These are phyloP conservation scores for Cyclotella sp. DNA, from an alignment of 108 stramenopile genomes.

Conservation along the genomic window DNA sequence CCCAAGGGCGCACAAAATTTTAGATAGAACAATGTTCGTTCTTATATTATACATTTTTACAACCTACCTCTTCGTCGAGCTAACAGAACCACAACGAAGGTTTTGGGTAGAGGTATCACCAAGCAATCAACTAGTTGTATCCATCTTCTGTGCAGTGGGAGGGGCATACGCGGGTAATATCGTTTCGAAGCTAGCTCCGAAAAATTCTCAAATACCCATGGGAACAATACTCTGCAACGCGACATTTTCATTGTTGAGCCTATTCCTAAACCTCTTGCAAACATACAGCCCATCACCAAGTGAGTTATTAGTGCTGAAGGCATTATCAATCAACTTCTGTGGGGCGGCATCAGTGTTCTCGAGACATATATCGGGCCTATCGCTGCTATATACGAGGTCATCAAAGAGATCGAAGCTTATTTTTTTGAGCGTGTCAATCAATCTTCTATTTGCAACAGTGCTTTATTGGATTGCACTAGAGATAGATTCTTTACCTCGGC, in stretches of 20 bases:
- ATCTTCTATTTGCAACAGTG: conserved; percentile 41
- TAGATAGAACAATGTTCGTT: conserved; percentile 11
- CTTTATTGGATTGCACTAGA: conserved; percentile 46
- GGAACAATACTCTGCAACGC: conserved; percentile 47
- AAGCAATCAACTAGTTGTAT: conserved; percentile 39
- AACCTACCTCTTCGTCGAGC: conserved; percentile 19
- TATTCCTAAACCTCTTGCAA: conserved; percentile 25
- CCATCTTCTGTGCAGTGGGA: conserved; percentile 21
- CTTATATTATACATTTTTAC: conserved; percentile 26
- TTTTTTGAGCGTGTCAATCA: conserved; percentile 29
- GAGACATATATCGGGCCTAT: conserved; percentile 41
- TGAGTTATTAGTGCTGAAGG: conserved; percentile 27
- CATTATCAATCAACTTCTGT: conserved; percentile 44
- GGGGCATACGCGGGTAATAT: conserved; percentile 26
- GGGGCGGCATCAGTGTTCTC: conserved; percentile 48
- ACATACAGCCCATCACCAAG: conserved; percentile 25
- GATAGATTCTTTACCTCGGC: conserved; percentile 19
- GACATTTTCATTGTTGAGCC: conserved; percentile 32
- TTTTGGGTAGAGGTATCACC: conserved; percentile 31
- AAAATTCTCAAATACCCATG: conserved; percentile 30
- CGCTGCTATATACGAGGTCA: conserved; percentile 28
- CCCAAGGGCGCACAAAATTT: conserved; percentile 18
- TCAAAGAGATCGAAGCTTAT: conserved; percentile 14
- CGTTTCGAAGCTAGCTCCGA: conserved; percentile 2
- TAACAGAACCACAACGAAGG: conserved; percentile 1